A percentile compares a stretch with the other conserved stretches of the same genome.
Evolutionary conservation across 129 eudicot species (phyloP).

Genomic region (Ambrosia artemisiifolia): DNA sequence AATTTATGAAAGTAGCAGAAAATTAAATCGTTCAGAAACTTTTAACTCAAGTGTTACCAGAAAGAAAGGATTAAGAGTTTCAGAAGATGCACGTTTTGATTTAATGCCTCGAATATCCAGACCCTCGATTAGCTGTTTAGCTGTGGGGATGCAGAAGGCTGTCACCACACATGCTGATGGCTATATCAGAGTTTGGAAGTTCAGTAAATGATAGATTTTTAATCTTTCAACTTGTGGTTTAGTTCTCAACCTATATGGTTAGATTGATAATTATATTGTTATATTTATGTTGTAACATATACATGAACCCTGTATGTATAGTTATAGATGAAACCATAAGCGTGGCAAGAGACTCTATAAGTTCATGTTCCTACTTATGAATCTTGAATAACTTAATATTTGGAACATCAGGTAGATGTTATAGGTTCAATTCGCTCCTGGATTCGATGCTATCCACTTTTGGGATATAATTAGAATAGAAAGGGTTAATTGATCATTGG

Average conservation of each 20-base stretch:
- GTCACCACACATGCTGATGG: conserved; percentile 65
- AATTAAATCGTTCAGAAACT: conserved; percentile 16
- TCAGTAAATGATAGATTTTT: conserved; percentile 17
- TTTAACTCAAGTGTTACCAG: conserved; percentile 32
- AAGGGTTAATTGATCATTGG: no score
- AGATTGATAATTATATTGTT: background rate
- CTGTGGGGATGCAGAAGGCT: conserved; percentile 85
- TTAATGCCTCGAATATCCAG: conserved; percentile 50
- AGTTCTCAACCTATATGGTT: background rate
- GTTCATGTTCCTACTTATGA: no score
- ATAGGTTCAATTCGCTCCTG: no score
- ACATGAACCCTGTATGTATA: background rate
- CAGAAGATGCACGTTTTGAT: conserved; percentile 55
- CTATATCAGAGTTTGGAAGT: conserved; percentile 73
- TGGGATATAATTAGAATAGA: no score
- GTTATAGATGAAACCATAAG: background rate
- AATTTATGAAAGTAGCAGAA: conserved; percentile 38
- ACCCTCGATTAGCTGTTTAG: conserved; percentile 68
- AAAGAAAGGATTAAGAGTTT: conserved; percentile 51
- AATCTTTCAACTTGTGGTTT: background rate
- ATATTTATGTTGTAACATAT: conserved; percentile 3
- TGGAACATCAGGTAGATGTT: no score
- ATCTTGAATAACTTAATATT: no score
- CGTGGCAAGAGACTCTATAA: no score
- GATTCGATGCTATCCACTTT: no score